Evolutionary conservation across 441 rosid species (phyloP).

Genomic region (Breynia disticha): DNA sequence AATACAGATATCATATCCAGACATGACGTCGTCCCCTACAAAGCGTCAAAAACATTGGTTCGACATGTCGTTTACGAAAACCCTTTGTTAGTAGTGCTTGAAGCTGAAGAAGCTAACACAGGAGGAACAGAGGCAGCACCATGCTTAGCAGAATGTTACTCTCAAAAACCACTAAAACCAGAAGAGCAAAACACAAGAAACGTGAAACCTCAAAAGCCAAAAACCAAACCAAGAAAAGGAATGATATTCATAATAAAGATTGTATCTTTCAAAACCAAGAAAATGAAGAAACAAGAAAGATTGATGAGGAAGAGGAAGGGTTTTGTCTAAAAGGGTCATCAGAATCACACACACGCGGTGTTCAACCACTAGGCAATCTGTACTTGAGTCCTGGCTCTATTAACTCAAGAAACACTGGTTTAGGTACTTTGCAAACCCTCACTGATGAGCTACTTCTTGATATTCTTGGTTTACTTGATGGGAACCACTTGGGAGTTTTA

Average conservation of each 20-base stretch:
- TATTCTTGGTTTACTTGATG: slow-evolving; percentile 54
- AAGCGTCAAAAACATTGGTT: too few species aligned
- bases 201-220: background rate
- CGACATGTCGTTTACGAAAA: too few species aligned
- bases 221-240: background rate
- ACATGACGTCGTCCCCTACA: too few species aligned
- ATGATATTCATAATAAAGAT: background rate
- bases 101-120: too few species aligned
- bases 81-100: too few species aligned
- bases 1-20: too few species aligned
- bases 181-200: background rate
- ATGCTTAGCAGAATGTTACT: background rate
- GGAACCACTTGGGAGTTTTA: slow-evolving; percentile 50
- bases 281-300: background rate
- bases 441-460: slow-evolving; percentile 83
- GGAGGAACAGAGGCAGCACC: too few species aligned
- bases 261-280: background rate
- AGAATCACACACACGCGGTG: slow-evolving; percentile 52
- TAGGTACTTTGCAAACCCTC: slow-evolving; percentile 61
- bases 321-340: slow-evolving; percentile 54
- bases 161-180: background rate
- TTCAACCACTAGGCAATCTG: slow-evolving; percentile 85
- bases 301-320: slow-evolving; percentile 32
- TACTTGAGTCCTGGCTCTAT: slow-evolving; percentile 41
- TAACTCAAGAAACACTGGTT: slow-evolving; percentile 70